Percentiles rank a stretch among this genome's conserved stretches.
Evolutionary conservation across 2,329 filamentous ascomycete genomes (phyloP).

Genomic region (Didymellaceae sp.): DNA sequence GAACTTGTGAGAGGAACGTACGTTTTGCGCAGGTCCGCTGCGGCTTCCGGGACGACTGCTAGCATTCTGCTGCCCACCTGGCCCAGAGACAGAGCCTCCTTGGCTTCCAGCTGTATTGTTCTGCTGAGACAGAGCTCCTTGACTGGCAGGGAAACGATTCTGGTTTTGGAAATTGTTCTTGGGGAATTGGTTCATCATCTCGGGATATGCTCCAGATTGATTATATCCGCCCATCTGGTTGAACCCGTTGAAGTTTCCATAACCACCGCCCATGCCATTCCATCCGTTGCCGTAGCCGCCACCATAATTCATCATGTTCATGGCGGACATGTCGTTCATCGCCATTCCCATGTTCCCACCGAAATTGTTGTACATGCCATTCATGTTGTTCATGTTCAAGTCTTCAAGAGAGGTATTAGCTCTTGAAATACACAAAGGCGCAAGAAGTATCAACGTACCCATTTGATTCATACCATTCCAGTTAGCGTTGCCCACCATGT

Average conservation of each 20-base stretch:
- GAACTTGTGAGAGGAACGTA: constrained; percentile 41
- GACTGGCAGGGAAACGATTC: constrained; percentile 78
- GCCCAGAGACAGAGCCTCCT: constrained; percentile 38
- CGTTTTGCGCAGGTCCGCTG: constrained; percentile 38
- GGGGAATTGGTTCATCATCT: constrained; percentile 61
- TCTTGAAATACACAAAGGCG: constrained; percentile 14
- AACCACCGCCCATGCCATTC: constrained; percentile 75
- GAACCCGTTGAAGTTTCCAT: constrained; percentile 62
- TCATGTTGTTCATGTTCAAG: constrained; percentile 70
- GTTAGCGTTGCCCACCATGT: constrained; percentile 62
- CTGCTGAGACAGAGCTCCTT: constrained; percentile 55
- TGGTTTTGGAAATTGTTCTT: constrained; percentile 70
- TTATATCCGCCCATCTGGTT: constrained; percentile 61
- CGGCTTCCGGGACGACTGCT: constrained; percentile 43
- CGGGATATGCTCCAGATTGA: constrained; percentile 57
- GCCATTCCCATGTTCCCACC: constrained; percentile 72
- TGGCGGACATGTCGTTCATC: constrained; percentile 75
- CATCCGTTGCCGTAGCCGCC: constrained; percentile 68
- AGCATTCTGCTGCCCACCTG: constrained; percentile 31
- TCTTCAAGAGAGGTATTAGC: constrained; percentile 33
- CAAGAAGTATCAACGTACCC: constrained; percentile 66
- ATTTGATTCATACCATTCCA: constrained; percentile 77
- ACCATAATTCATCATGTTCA: constrained; percentile 73
- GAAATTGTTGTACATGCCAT: constrained; percentile 73
- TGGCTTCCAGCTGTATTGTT: constrained; percentile 52